Evolutionary conservation across 805 yeast species (phyloP), one percentile per base, ranked within the genome.

Genomic region (Saccharomyces cerevisiae): DNA sequence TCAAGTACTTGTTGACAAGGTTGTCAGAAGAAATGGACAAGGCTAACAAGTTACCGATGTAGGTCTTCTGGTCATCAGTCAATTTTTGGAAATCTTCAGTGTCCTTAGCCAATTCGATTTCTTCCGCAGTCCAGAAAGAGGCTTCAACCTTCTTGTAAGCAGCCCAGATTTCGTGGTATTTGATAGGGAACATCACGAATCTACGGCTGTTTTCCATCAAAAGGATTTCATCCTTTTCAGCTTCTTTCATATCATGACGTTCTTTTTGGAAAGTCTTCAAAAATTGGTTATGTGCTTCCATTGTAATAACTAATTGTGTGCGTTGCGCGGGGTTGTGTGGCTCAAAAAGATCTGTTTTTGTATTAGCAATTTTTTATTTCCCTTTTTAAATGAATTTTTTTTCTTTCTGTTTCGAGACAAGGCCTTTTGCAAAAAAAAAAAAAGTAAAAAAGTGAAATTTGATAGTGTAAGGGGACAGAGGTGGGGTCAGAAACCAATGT

Each of bases 51-150:
- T 94, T 83, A 21, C 96, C 86, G 61, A 92, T 76, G 74, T 91
- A 92, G 75, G 74, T 91, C 67, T 95, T 82, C 79, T 92, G 97
- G 71, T 90, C 92, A 52, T 87, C 91, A 69, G 78, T 89, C 74
- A 92, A 76, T 64, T 76, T 77, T 69, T 89, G 88, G 96, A 97
- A 89, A 76, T 92, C 97, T 65, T 79, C 79, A 57, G 78, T 69
- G 72, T 92, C 99, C 77, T 91, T 92, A 55, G 91, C 82, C 61
- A 92, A 80, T 73, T 92, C 99, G 63, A 92, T 89, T 76, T 92
- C 99, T 78, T 92, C 99, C 53, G 98, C 97, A 47, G 98, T 91
- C 99, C 99, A 92, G 81, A 92, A 92, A 9, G 97, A 89, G 21
- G 99, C 97, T 79, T 92, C 99, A 50, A 97, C 96, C 76, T 89